Evolutionary conservation across 208 protist genomes (phyloP).

Genomic region (Trypanosoma lewisi): DNA sequence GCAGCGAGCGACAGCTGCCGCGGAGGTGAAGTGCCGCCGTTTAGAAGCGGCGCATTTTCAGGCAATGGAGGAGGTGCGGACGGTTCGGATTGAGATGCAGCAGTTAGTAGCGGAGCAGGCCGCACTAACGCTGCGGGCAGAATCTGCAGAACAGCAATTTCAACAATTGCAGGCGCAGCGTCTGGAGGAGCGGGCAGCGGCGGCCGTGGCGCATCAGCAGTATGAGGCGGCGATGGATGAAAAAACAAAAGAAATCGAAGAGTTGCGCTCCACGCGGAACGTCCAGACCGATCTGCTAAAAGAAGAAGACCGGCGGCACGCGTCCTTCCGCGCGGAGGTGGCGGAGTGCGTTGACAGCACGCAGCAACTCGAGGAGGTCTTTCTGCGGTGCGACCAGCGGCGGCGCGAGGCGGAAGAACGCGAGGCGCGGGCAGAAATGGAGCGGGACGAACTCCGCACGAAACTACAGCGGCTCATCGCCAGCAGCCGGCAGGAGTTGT

Average conservation of each 20-base stretch:
- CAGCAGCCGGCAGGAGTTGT: conserved; percentile 32
- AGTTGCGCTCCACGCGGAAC: conserved; percentile 1
- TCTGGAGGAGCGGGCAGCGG: background rate
- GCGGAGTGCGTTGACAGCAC: conserved; percentile 43
- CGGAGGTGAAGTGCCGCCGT: background rate
- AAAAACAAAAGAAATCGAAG: background rate
- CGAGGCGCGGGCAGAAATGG: background rate
- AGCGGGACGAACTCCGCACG: conserved; percentile 17
- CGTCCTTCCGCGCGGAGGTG: conserved; percentile 25
- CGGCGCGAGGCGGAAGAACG: conserved; percentile 24
- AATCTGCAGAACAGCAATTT: conserved; percentile 15
- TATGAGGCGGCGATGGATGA: conserved; percentile 1
- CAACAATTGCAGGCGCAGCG: conserved; percentile 10
- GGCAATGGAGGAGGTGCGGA: background rate
- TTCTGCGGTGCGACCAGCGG: conserved; percentile 29
- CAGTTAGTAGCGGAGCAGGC: conserved; percentile 11
- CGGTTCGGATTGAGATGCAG: conserved; percentile 16
- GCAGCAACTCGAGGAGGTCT: conserved; percentile 36
- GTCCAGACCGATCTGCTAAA: background rate
- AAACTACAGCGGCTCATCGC: conserved; percentile 24
- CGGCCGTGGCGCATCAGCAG: background rate
- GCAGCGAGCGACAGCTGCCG: background rate
- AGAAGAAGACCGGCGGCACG: conserved; percentile 1
- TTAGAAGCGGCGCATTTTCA: background rate
- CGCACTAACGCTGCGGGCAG: conserved; percentile 2